Evolutionary conservation across 192 early-diverging fungal genomes (phyloP).

Genomic region (Phlyctochytrium planicorne): DNA sequence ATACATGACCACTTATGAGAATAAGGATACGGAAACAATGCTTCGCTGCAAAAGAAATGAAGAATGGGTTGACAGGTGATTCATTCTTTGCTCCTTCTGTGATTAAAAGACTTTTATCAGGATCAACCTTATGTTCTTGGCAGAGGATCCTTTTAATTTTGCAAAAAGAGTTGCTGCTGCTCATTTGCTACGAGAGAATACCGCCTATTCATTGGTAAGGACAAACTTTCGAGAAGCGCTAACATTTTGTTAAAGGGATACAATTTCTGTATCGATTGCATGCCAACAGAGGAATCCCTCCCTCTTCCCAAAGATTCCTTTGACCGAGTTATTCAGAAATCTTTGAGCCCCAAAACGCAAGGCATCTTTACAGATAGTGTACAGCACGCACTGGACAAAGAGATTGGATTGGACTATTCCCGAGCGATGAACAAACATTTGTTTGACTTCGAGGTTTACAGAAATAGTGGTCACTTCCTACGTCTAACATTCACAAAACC

Average conservation of each 20-base stretch:
- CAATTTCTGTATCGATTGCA: slow-evolving; percentile 53
- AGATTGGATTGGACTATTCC: slow-evolving; percentile 47
- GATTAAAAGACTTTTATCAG: slow-evolving; percentile 18
- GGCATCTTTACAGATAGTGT: not conserved
- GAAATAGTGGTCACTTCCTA: too few species aligned
- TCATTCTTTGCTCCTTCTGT: not conserved
- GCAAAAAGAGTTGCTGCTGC: slow-evolving; percentile 45
- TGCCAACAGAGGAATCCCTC: slow-evolving; percentile 43
- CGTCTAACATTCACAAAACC: not conserved
- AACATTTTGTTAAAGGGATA: slow-evolving; percentile 25
- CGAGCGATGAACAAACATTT: slow-evolving; percentile 51
- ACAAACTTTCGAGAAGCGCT: not conserved
- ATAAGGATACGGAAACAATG: slow-evolving; percentile 11
- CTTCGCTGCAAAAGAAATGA: slow-evolving; percentile 30
- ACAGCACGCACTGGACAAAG: slow-evolving; percentile 3
- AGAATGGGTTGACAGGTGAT: slow-evolving; percentile 51
- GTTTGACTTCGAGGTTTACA: slow-evolving; percentile 51
- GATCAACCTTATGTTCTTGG: slow-evolving; percentile 50
- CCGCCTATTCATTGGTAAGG: slow-evolving; percentile 38
- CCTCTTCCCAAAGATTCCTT: slow-evolving; percentile 28
- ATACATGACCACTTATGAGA: slow-evolving; percentile 10
- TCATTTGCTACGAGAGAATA: slow-evolving; percentile 31
- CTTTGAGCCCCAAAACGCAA: slow-evolving; percentile 4
- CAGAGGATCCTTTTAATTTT: slow-evolving; percentile 52
- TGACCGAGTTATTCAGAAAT: slow-evolving; percentile 20